A percentile compares a stretch with the other conserved stretches of the same genome.
phyloP scores from a whole-genome alignment of 2,329 filamentous ascomycete species.

The Triangularia verruculosa region DNA sequence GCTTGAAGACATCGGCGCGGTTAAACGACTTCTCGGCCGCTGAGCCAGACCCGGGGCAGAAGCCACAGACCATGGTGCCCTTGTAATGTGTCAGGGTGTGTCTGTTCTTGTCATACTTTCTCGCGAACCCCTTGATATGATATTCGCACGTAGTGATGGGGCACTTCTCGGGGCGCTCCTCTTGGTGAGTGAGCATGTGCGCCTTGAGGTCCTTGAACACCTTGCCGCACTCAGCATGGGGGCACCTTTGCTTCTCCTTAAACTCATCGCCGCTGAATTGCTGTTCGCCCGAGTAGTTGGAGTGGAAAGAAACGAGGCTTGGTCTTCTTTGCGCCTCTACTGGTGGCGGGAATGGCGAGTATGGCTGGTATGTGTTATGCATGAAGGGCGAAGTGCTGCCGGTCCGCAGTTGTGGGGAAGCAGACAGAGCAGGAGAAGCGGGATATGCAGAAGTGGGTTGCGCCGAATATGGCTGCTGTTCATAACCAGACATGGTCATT shows the following conservation, averaged over 20 bases:
- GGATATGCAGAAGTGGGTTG: constrained; percentile 47
- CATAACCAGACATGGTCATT: constrained; percentile 47
- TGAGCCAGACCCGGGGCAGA: constrained; percentile 85
- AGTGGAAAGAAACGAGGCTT: constrained; percentile 69
- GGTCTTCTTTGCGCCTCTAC: constrained; percentile 55
- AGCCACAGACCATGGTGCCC: constrained; percentile 94
- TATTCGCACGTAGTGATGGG: constrained; percentile 91
- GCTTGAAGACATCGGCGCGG: constrained; percentile 92
- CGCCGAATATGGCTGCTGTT: constrained; percentile 45
- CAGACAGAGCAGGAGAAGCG: constrained; percentile 63
- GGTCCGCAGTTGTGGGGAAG: constrained; percentile 51
- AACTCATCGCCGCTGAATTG: constrained; percentile 60
- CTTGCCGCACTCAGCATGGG: constrained; percentile 78
- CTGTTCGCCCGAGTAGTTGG: constrained; percentile 58
- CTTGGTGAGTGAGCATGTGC: constrained; percentile 91
- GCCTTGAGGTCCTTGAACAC: constrained; percentile 89
- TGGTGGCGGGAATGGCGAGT: constrained; percentile 53
- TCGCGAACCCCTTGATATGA: constrained; percentile 85
- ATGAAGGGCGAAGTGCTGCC: constrained; percentile 67
- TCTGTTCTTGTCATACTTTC: constrained; percentile 95
- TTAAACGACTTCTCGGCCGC: constrained; percentile 94
- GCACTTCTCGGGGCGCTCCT: constrained; percentile 89
- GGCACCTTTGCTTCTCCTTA: constrained; percentile 71
- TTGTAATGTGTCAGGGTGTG: constrained; percentile 96
- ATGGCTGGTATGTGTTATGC: constrained; percentile 45